Evolutionary conservation across 2,329 filamentous ascomycete genomes (phyloP).

Genomic region (Exophiala phaeomuriformis): DNA sequence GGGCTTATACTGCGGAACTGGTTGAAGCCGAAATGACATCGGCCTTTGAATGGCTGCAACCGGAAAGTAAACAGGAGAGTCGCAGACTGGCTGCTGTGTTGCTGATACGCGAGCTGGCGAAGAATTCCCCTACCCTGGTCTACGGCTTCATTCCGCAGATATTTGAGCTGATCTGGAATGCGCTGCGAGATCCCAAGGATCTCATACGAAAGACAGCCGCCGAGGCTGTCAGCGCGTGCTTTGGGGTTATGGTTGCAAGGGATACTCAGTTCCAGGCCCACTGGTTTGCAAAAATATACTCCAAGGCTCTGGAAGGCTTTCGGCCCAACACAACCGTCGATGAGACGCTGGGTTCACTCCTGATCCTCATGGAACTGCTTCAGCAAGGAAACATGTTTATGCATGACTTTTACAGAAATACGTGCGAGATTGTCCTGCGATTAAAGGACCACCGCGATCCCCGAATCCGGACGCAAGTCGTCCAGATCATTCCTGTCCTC

Average conservation of each 20-base stretch:
- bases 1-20: slow-evolving; percentile 86
- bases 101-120: slow-evolving; percentile 79
- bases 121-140: slow-evolving; percentile 89
- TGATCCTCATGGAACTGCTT: slow-evolving; percentile 86
- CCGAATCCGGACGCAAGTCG: slow-evolving; percentile 81
- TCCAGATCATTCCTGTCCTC: slow-evolving; percentile 83
- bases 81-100: slow-evolving; percentile 88
- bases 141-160: slow-evolving; percentile 94
- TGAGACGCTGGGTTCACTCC: slow-evolving; percentile 83
- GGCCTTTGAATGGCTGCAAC: slow-evolving; percentile 92
- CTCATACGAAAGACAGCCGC: slow-evolving; percentile 87
- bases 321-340: slow-evolving; percentile 68
- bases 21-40: slow-evolving; percentile 97
- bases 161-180: slow-evolving; percentile 94
- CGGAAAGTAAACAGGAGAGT: slow-evolving; percentile 78
- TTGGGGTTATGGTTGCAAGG: slow-evolving; percentile 89
- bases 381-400: slow-evolving; percentile 98
- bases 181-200: slow-evolving; percentile 78
- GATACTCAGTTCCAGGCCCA: slow-evolving; percentile 78
- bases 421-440: slow-evolving; percentile 84
- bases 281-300: slow-evolving; percentile 87
- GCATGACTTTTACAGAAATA: slow-evolving; percentile 86
- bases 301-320: slow-evolving; percentile 73
- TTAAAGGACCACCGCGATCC: slow-evolving; percentile 89
- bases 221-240: slow-evolving; percentile 88